phyloP scores from a whole-genome alignment of 140 eudicot species.

The Ambrosia hybrid region DNA sequence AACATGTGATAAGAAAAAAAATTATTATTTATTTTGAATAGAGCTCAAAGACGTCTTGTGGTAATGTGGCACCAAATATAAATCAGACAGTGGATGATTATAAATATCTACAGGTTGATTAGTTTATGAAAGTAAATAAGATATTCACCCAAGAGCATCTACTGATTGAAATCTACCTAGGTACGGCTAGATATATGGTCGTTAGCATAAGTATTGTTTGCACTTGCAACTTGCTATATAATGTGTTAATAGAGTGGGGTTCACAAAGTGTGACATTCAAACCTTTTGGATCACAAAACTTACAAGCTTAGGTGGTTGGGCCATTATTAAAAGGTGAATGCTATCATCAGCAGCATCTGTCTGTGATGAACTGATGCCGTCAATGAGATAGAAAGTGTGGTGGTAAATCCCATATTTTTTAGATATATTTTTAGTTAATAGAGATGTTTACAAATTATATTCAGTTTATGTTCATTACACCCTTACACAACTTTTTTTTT shows the following conservation, averaged over 20 bases:
- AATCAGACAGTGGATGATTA: not conserved
- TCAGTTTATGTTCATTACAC: too few relatives aligned
- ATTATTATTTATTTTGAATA: too few relatives aligned
- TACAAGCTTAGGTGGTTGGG: not conserved
- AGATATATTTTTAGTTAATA: not conserved
- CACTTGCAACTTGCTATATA: constrained; percentile 11
- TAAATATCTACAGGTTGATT: not conserved
- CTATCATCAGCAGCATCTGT: not conserved
- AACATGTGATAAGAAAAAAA: too few relatives aligned
- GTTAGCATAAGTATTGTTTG: not conserved
- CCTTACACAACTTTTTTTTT: too few relatives aligned
- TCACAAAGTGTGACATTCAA: constrained; percentile 5
- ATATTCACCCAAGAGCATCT: not conserved
- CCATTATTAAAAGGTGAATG: not conserved
- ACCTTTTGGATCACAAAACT: not conserved
- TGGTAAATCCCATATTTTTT: not conserved
- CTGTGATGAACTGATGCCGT: not conserved
- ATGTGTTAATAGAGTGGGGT: constrained; percentile 10
- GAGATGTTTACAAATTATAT: too few relatives aligned
- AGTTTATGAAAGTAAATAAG: not conserved
- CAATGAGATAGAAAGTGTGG: not conserved
- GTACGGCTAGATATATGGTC: not conserved
- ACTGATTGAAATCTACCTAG: not conserved
- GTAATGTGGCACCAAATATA: too few relatives aligned
- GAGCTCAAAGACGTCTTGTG: too few relatives aligned